Conservation (phyloP, 345 rosid species). For the Hevea brasiliensis region DNA sequence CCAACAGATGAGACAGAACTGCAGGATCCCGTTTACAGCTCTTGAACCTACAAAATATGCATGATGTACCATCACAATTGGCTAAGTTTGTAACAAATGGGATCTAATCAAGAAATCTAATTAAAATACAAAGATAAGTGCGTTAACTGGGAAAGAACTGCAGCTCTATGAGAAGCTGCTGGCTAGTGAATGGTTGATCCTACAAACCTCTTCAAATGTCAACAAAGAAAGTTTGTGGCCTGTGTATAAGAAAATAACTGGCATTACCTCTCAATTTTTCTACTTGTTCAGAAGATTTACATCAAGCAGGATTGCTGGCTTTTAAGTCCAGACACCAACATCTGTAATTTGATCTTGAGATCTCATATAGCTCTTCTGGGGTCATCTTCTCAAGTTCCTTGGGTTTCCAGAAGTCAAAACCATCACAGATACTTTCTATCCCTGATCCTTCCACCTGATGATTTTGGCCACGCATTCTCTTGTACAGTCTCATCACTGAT, state of each 20-base stretch:
- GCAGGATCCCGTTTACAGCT: no score
- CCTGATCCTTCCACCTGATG: constrained; percentile 36
- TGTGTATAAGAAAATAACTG: neutral
- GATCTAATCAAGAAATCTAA: neutral
- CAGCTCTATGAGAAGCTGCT: neutral
- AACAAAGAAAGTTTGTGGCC: neutral
- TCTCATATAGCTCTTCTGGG: constrained; percentile 53
- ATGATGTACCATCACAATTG: neutral
- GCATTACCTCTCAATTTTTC: neutral
- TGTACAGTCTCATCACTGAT: constrained; percentile 71
- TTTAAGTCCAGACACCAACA: constrained; percentile 69
- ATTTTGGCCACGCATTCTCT: constrained; percentile 56
- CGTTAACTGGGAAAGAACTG: neutral
- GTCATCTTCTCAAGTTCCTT: constrained; percentile 60
- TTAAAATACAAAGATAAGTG: no score
- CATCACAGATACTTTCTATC: constrained; percentile 12
- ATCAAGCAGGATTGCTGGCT: constrained; percentile 15
- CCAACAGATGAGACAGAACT: no score
- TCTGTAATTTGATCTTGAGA: constrained; percentile 51
- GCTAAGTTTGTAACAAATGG: neutral
- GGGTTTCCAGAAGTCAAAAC: constrained; percentile 41
- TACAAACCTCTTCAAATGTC: neutral
- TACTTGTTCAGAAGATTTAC: neutral
- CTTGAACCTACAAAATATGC: neutral
- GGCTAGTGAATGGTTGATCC: neutral